phyloP scores from a whole-genome alignment of 768 basidiomycete genomes.

The Lanmaoa rubissima region DNA sequence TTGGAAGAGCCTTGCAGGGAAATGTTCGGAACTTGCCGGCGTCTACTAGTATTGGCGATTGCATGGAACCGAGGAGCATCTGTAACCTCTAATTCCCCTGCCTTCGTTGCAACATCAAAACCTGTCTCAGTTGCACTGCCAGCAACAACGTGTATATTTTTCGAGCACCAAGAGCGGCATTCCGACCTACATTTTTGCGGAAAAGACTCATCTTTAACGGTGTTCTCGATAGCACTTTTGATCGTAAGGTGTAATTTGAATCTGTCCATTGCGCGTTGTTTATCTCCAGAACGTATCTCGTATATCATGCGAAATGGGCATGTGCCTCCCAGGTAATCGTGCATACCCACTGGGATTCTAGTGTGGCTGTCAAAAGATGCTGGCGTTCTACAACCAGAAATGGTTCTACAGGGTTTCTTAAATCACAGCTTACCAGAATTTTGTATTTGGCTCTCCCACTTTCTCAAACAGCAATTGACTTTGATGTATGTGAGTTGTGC shows the following conservation, averaged over 20 bases:
- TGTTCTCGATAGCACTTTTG: conserved; percentile 13
- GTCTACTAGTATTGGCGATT: conserved; percentile 6
- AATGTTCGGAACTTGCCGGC: conserved; percentile 26
- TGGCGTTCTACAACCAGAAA: conserved; percentile 5
- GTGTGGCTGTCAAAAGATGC: neutral
- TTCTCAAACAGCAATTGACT: neutral
- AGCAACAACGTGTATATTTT: neutral
- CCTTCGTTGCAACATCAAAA: conserved; percentile 25
- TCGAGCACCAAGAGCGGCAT: conserved; percentile 14
- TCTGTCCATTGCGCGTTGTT: conserved; percentile 17
- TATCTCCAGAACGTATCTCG: conserved; percentile 19
- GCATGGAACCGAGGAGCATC: conserved; percentile 19
- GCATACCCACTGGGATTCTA: conserved; percentile 1
- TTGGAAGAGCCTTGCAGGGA: conserved; percentile 10
- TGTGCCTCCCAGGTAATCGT: conserved; percentile 2
- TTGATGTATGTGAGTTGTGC: neutral
- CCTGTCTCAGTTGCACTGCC: conserved; percentile 13
- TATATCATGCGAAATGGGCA: conserved; percentile 2
- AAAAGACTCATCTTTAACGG: conserved; percentile 6
- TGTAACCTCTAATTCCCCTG: conserved; percentile 13
- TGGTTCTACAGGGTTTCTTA: conserved; percentile 5
- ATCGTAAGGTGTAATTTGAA: conserved; percentile 16
- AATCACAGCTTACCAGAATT: conserved; percentile 12
- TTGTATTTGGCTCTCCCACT: neutral
- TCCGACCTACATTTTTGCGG: conserved; percentile 8